Evolutionary conservation across 805 yeast genomes (phyloP), one percentile per base, ranked within the genome.

Genomic region (Komagataella pastoris): DNA sequence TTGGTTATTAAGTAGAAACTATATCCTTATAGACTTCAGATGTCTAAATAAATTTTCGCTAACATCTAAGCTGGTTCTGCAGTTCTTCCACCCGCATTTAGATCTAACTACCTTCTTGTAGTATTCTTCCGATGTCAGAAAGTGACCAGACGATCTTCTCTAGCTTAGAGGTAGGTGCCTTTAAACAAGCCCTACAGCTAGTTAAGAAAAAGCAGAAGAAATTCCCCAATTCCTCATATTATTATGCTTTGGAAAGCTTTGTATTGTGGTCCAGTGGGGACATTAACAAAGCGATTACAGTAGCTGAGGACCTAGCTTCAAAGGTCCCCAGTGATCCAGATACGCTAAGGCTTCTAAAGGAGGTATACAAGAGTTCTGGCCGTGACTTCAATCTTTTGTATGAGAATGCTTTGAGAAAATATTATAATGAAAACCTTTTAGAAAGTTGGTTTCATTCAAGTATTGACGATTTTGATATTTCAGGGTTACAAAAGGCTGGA

Each of bases 361-460:
- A 65, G 1, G 70, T 79, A 23, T 80, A 77, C 59, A 62, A 66
- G 17, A 54, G 62, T 46, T 61, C 68, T n/a, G 71, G 69, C 0
- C 61, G 57, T 44, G 63, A 62, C 0, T 79, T 77, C 51, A 74
- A 79, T 3, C 58, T 67, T 17, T 72, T 79, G 0, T 83, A 75
- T 59, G 88, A 82, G 54, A 74, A 69, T 51, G 81, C 82, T 2
- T 72, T 76, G 47, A 75, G 76, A 59, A 79, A 75, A 59, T 80
- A 77, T 56, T 81, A 84, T 3, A 70, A 74, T 3, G 65, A 71
- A 47, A 70, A 69, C 7, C 61, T 77, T 36, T 65, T 77, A 6
- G 64, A 70, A 47, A 69, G 68, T 40, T 86, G 91, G 89, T 81
- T 81, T 60, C 71, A 71, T 45, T 65, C 72, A 46, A 69, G 83